Conservation (phyloP, 2,329 filamentous ascomycete species). For the Ophiostoma angusticollis region DNA sequence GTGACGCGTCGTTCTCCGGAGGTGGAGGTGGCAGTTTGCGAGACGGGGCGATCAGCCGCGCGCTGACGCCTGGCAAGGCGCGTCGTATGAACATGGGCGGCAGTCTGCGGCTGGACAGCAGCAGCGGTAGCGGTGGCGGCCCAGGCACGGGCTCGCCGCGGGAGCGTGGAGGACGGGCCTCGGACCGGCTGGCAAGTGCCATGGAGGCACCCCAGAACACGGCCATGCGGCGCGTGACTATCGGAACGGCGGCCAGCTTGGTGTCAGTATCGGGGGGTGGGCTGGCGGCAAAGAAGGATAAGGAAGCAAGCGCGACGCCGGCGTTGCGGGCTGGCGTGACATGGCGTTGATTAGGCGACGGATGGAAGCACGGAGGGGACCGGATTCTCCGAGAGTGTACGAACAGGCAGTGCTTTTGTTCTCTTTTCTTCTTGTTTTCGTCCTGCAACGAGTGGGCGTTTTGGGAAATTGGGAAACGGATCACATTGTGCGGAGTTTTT, state of each 20-base stretch:
- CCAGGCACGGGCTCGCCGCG: too few species aligned
- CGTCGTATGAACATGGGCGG: constrained; percentile 43
- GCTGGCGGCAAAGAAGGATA: neutral
- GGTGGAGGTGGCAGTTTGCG: constrained; percentile 12
- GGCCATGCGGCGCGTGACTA: constrained; percentile 28
- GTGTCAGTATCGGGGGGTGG: neutral
- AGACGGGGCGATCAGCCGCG: constrained; percentile 10
- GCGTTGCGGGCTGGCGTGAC: constrained; percentile 14
- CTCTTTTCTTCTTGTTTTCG: neutral
- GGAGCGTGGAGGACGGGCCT: constrained; percentile 23
- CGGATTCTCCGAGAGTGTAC: neutral
- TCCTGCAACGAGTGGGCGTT: too few species aligned
- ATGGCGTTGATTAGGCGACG: constrained; percentile 22
- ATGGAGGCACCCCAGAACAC: constrained; percentile 13
- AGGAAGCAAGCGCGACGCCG: too few species aligned
- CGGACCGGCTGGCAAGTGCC: constrained; percentile 19
- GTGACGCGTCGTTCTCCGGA: constrained; percentile 20
- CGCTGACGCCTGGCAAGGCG: constrained; percentile 42
- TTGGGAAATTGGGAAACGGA: too few species aligned
- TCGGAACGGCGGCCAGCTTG: constrained; percentile 22
- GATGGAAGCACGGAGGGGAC: neutral
- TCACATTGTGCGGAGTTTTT: neutral
- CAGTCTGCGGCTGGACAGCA: constrained; percentile 21
- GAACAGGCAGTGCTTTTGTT: neutral
- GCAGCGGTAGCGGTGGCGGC: too few species aligned